Evolutionary conservation across 257 asterid genomes (phyloP).

Genomic region (Plantago ovata): DNA sequence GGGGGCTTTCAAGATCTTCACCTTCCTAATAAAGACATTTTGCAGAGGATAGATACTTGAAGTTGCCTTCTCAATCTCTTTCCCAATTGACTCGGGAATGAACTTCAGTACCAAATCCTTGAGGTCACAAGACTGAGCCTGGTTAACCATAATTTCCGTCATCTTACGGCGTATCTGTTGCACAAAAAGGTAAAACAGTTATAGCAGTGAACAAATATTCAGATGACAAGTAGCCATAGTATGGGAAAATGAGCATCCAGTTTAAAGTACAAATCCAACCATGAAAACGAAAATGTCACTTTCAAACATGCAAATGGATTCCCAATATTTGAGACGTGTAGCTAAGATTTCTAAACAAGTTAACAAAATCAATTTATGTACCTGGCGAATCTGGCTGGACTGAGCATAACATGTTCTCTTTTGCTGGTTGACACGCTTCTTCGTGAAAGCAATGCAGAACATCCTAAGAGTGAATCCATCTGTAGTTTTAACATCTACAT

Average conservation of each 20-base stretch:
- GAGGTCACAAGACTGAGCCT: slow-evolving; percentile 37
- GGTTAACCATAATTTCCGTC: slow-evolving; percentile 44
- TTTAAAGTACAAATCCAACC: background rate
- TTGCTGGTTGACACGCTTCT: slow-evolving; percentile 44
- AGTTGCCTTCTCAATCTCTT: slow-evolving; percentile 45
- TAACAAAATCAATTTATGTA: background rate
- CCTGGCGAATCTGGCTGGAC: slow-evolving; percentile 44
- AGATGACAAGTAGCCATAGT: background rate
- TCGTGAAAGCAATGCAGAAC: slow-evolving; percentile 48
- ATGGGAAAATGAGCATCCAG: too few species aligned
- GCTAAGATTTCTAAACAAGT: background rate
- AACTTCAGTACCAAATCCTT: slow-evolving; percentile 42
- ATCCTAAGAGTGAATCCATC: slow-evolving; percentile 34
- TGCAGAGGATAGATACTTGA: slow-evolving; percentile 42
- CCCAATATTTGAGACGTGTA: background rate
- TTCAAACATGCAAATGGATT: too few species aligned
- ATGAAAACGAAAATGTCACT: background rate
- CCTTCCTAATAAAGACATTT: slow-evolving; percentile 41
- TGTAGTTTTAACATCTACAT: slow-evolving; percentile 40
- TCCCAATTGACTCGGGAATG: slow-evolving; percentile 44
- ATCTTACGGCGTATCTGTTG: slow-evolving; percentile 37
- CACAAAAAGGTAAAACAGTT: background rate
- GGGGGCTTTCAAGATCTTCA: slow-evolving; percentile 46
- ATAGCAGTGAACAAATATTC: background rate
- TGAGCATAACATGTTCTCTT: slow-evolving; percentile 43